Conservation (phyloP, 1,139 yeast species). For the Pichia sp. region DNA sequence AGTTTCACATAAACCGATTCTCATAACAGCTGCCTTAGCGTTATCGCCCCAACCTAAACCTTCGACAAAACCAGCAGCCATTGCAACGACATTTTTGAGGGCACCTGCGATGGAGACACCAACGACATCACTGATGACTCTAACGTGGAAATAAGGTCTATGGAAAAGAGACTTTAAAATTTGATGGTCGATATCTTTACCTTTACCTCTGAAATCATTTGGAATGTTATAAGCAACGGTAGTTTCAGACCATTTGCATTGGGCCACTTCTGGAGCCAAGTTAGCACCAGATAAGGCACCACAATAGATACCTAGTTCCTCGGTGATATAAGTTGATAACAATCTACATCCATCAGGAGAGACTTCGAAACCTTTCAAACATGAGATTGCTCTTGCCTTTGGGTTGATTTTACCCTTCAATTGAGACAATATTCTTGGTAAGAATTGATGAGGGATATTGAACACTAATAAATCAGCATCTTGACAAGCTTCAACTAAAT, state of each 20-base stretch:
- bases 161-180: constrained; percentile 79
- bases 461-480: constrained; percentile 83
- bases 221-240: constrained; percentile 87
- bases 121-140: constrained; percentile 84
- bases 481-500: constrained; percentile 64
- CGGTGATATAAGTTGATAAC: constrained; percentile 71
- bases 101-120: constrained; percentile 97
- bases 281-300: constrained; percentile 97
- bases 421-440: constrained; percentile 69
- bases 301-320: constrained; percentile 78
- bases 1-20: constrained; percentile 88
- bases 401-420: constrained; percentile 72
- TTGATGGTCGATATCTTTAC: constrained; percentile 68
- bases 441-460: constrained; percentile 94
- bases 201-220: constrained; percentile 64
- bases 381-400: constrained; percentile 79
- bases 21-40: constrained; percentile 94
- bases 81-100: constrained; percentile 87
- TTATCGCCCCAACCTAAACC: constrained; percentile 99
- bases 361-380: constrained; percentile 91
- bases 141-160: constrained; percentile 94
- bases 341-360: constrained; percentile 76
- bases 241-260: constrained; percentile 92
- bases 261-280: constrained; percentile 93
- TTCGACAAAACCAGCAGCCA: constrained; percentile 93